Conservation (phyloP, 192 early-diverging fungal genomes). For the Backusella circina region DNA sequence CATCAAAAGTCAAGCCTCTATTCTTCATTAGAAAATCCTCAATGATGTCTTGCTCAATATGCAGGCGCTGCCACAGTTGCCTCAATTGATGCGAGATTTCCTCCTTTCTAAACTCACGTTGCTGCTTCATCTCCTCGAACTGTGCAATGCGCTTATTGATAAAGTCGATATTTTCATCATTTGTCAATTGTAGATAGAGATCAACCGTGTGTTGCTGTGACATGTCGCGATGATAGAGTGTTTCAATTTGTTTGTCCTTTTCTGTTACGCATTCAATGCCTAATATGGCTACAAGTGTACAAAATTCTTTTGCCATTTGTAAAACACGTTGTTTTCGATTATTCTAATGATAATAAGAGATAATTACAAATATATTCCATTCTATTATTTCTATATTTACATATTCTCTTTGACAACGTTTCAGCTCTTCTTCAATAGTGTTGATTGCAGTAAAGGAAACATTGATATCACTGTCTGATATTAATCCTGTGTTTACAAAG, state of each 20-base stretch:
- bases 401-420: constrained; percentile 28
- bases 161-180: background rate
- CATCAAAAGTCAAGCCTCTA: background rate
- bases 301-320: background rate
- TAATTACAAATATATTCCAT: too few species aligned
- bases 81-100: constrained; percentile 15
- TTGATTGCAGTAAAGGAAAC: constrained; percentile 20
- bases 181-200: background rate
- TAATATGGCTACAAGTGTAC: background rate
- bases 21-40: background rate
- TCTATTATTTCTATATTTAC: too few species aligned
- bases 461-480: constrained; percentile 9
- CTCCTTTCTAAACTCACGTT: constrained; percentile 17
- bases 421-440: constrained; percentile 26
- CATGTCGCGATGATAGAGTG: background rate
- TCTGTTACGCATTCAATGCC: background rate
- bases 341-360: background rate
- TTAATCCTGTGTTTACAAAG: constrained; percentile 13
- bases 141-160: background rate
- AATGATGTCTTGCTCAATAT: background rate
- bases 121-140: constrained; percentile 23
- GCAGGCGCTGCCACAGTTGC: constrained; percentile 18
- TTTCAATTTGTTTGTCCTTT: background rate
- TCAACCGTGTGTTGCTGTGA: background rate
- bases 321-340: background rate